Conservation (phyloP, 2,329 filamentous ascomycete species). For the Camillea tinctor region DNA sequence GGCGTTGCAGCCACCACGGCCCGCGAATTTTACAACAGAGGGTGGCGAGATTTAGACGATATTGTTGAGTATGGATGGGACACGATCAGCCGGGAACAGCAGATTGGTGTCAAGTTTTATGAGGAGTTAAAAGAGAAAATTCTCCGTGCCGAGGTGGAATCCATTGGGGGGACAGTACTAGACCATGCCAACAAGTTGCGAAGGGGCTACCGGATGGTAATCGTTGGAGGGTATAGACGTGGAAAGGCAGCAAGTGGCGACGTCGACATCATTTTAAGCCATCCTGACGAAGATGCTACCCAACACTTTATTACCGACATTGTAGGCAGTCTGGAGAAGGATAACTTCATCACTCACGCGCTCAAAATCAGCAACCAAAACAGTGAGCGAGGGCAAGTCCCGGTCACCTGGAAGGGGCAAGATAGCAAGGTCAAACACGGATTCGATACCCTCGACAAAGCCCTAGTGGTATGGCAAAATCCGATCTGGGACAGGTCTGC, state of each 20-base stretch:
- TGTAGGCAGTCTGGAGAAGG: slow-evolving; percentile 66
- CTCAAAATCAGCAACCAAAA: slow-evolving; percentile 68
- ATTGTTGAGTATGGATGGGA: slow-evolving; percentile 81
- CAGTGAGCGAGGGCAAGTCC: slow-evolving; percentile 68
- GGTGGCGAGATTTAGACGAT: slow-evolving; percentile 85
- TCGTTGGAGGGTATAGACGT: slow-evolving; percentile 80
- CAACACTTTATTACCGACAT: slow-evolving; percentile 69
- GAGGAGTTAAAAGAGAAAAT: slow-evolving; percentile 77
- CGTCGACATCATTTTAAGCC: slow-evolving; percentile 81
- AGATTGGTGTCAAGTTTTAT: slow-evolving; percentile 93
- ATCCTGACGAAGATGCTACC: slow-evolving; percentile 69
- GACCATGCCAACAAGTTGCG: slow-evolving; percentile 65
- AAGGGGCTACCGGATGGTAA: slow-evolving; percentile 52
- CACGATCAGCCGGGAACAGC: slow-evolving; percentile 73
- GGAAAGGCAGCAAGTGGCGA: slow-evolving; percentile 75
- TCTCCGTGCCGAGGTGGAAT: slow-evolving; percentile 69
- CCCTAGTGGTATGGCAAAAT: slow-evolving; percentile 88
- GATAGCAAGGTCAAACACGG: slow-evolving; percentile 50
- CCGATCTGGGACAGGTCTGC: slow-evolving; percentile 46
- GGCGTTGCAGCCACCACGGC: slow-evolving; percentile 85
- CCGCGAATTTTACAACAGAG: slow-evolving; percentile 73
- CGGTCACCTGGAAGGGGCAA: slow-evolving; percentile 53
- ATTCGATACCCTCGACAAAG: slow-evolving; percentile 90
- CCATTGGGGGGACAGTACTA: slow-evolving; percentile 63
- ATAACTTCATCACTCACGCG: slow-evolving; percentile 76